Percentiles rank a stretch among this genome's conserved stretches.
Evolutionary conservation across 2,329 filamentous ascomycete species (phyloP).

Genomic region (Paracorniculantispora psalliotae): DNA sequence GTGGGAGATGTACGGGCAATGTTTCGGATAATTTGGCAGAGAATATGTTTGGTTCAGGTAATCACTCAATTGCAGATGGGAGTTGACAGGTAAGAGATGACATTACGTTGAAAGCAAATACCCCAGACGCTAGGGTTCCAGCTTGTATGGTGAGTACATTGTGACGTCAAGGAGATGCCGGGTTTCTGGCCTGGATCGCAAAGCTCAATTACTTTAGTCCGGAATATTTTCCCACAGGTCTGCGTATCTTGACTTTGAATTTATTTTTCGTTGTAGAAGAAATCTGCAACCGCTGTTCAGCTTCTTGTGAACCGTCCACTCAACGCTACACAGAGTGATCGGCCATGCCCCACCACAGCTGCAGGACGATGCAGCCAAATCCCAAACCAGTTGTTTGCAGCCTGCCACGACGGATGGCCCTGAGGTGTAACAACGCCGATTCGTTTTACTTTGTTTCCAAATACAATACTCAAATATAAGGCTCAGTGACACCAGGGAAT

Average conservation of each 20-base stretch:
- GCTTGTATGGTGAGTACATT: background rate
- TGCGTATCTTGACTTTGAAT: too few relatives aligned
- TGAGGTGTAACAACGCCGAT: background rate
- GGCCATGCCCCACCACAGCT: background rate
- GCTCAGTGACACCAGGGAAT: too few relatives aligned
- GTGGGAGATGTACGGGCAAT: background rate
- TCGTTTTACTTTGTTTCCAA: too few relatives aligned
- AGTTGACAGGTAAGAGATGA: background rate
- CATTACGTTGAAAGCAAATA: background rate
- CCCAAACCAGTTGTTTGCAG: background rate
- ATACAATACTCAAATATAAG: too few relatives aligned
- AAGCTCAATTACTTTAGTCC: too few relatives aligned
- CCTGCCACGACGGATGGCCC: background rate
- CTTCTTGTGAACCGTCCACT: too few relatives aligned
- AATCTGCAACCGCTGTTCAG: too few relatives aligned
- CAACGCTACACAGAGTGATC: too few relatives aligned
- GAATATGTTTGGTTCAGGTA: background rate
- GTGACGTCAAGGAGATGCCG: conserved; percentile 3
- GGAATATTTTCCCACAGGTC: too few relatives aligned
- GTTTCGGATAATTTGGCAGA: background rate
- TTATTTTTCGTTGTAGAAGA: too few relatives aligned
- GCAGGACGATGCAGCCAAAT: background rate
- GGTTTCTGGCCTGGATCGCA: background rate
- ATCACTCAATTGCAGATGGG: background rate
- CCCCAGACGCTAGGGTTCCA: background rate